Conservation (phyloP, 2,329 filamentous ascomycete genomes). For the Stenocarpella maydis region DNA sequence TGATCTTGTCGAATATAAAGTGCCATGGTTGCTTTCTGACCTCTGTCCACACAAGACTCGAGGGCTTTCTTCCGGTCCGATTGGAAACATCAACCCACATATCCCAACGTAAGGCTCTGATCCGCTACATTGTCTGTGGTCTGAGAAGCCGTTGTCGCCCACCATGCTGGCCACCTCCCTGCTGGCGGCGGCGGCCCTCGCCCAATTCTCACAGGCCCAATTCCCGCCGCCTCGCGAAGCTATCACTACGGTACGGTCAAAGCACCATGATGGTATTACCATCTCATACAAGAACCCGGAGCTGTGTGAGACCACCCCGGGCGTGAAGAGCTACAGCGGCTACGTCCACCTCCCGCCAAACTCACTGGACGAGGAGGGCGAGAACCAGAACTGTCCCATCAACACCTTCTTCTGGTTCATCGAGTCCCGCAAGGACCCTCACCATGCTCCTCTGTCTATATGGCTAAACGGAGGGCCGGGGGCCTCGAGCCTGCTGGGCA, state of each 20-base stretch:
- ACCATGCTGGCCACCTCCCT: constrained; percentile 13
- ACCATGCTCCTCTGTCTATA: constrained; percentile 34
- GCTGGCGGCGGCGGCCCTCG: constrained; percentile 18
- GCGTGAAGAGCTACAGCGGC: constrained; percentile 68
- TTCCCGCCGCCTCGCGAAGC: constrained; percentile 33
- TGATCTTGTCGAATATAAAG: background rate
- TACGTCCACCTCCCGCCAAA: constrained; percentile 65
- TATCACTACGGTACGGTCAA: constrained; percentile 30
- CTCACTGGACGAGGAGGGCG: constrained; percentile 42
- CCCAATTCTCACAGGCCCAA: constrained; percentile 26
- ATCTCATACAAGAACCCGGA: constrained; percentile 71
- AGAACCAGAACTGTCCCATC: constrained; percentile 55
- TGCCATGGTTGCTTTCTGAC: background rate
- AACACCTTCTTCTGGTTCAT: constrained; percentile 76
- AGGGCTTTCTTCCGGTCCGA: background rate
- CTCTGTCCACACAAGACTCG: background rate
- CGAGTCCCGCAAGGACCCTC: constrained; percentile 53
- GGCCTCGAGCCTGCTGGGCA: constrained; percentile 61
- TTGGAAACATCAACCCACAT: background rate
- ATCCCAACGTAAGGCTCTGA: background rate
- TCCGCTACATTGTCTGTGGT: background rate
- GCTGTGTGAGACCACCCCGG: constrained; percentile 71
- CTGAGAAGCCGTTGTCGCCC: background rate
- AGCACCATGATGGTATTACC: constrained; percentile 66
- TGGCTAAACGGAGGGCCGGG: constrained; percentile 67